Percentiles rank a stretch among this genome's conserved stretches.
Conservation (phyloP, 345 rosid species). For the Gossypium sturtianum region DNA sequence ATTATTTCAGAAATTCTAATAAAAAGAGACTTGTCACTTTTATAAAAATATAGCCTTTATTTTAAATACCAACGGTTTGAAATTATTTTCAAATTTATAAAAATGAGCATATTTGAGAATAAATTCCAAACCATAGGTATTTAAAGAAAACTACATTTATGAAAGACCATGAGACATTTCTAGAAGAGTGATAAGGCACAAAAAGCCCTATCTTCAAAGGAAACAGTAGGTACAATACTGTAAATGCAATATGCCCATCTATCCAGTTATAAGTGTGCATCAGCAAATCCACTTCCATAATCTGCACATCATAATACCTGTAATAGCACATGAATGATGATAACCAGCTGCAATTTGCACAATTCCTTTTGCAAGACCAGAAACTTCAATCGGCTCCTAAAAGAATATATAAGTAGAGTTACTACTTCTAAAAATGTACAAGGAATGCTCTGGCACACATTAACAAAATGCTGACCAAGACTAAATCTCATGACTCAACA, state of each 20-base stretch:
- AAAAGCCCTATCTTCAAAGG: neutral
- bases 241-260: neutral
- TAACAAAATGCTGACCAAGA: neutral
- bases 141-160: no score
- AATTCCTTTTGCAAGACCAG: conserved; percentile 56
- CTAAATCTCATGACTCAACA: no score
- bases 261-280: neutral
- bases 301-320: conserved; percentile 39
- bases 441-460: neutral
- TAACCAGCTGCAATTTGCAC: conserved; percentile 78
- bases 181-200: neutral
- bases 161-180: no score
- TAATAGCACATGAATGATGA: conserved; percentile 83
- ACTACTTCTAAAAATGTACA: neutral
- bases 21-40: neutral
- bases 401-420: conserved; percentile 13
- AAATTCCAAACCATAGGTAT: no score
- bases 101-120: no score
- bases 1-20: neutral
- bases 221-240: neutral
- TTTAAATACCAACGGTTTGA: neutral
- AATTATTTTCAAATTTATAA: neutral
- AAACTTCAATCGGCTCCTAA: conserved; percentile 76
- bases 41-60: neutral
- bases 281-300: neutral